Evolutionary conservation across 2,329 filamentous ascomycete genomes (phyloP).

Genomic region (Claviceps paspali): DNA sequence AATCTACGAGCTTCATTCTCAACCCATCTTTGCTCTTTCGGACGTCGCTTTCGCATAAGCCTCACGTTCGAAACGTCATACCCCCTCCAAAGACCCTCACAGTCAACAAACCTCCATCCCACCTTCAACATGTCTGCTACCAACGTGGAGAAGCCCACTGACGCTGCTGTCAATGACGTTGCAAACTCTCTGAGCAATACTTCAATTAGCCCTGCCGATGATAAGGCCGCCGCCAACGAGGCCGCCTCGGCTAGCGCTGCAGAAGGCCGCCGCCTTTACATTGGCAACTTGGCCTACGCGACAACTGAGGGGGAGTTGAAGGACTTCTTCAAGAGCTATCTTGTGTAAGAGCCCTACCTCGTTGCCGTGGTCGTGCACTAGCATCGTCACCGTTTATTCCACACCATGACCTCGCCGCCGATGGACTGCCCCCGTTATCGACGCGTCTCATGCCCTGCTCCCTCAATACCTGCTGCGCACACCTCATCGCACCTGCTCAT

Average conservation of each 20-base stretch:
- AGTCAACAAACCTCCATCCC: slow-evolving; percentile 30
- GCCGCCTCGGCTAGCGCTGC: slow-evolving; percentile 93
- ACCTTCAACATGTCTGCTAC: slow-evolving; percentile 66
- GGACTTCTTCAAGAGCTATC: slow-evolving; percentile 98
- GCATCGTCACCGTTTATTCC: too few relatives aligned
- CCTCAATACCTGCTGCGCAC: background rate
- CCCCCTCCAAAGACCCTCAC: slow-evolving; percentile 21
- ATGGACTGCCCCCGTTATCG: background rate
- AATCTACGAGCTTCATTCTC: slow-evolving; percentile 26
- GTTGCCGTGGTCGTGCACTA: background rate
- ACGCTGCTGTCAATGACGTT: slow-evolving; percentile 60
- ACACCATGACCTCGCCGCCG: too few relatives aligned
- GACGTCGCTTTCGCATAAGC: slow-evolving; percentile 27
- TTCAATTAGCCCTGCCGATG: slow-evolving; percentile 41
- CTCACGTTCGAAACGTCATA: slow-evolving; percentile 25
- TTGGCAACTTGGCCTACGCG: slow-evolving; percentile 99
- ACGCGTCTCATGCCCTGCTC: background rate
- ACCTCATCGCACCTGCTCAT: background rate
- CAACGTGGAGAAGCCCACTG: slow-evolving; percentile 47
- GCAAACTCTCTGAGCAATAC: slow-evolving; percentile 60
- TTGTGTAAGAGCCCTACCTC: slow-evolving; percentile 62
- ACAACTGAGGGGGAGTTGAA: slow-evolving; percentile 99
- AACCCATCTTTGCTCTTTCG: slow-evolving; percentile 16
- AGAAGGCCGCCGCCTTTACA: slow-evolving; percentile 98
- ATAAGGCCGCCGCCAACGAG: slow-evolving; percentile 57